Evolutionary conservation across 192 early-diverging fungal species (phyloP).

Genomic region (Neocallimastix lanati): DNA sequence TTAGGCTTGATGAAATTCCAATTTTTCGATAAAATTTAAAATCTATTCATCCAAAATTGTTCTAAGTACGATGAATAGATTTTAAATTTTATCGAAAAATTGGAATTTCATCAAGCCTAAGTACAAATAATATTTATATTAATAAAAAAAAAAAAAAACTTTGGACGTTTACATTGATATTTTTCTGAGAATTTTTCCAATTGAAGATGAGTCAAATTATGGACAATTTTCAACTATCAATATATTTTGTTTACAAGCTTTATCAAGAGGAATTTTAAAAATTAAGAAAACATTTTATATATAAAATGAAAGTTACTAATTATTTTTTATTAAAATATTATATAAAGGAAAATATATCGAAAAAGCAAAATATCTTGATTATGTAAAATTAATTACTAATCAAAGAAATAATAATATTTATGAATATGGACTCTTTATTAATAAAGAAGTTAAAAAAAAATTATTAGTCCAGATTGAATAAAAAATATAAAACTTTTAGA

Average conservation of each 20-base stretch:
- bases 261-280: conserved; percentile 84
- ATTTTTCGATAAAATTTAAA: conserved; percentile 61
- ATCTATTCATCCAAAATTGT: conserved; percentile 66
- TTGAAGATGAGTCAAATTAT: conserved; percentile 76
- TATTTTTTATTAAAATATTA: too few species aligned
- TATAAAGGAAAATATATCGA: conserved; percentile 77
- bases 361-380: conserved; percentile 90
- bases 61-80: conserved; percentile 70
- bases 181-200: conserved; percentile 48
- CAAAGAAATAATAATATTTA: conserved; percentile 58
- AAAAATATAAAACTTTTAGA: conserved; percentile 84
- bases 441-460: conserved; percentile 61
- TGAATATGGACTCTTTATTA: conserved; percentile 77
- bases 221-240: conserved; percentile 85
- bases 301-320: too few species aligned
- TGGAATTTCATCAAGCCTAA: conserved; percentile 88
- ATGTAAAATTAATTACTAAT: conserved; percentile 52
- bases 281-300: too few species aligned
- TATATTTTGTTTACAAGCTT: conserved; percentile 74
- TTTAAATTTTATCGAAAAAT: conserved; percentile 61
- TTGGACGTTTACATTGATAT: conserved; percentile 69
- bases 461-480: conserved; percentile 60
- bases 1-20: conserved; percentile 88
- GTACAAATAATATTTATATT: conserved; percentile 68
- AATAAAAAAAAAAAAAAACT: conserved; percentile 70